Evolutionary conservation across 2,329 filamentous ascomycete species (phyloP).

Genomic region (Beauveria pseudobassiana): DNA sequence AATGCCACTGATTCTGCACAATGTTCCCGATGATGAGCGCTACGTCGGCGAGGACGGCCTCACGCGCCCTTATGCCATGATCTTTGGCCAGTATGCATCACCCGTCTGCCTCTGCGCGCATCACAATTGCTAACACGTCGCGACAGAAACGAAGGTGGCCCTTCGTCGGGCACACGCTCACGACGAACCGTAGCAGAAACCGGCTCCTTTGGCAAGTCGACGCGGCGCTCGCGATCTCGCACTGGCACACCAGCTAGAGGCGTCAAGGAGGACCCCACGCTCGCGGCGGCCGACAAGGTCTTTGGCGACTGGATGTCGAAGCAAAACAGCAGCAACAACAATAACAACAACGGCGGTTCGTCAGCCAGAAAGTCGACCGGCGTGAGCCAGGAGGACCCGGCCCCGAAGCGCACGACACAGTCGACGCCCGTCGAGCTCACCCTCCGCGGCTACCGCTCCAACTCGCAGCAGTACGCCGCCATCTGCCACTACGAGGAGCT

Average conservation of each 20-base stretch:
- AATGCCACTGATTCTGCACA: slow-evolving; percentile 60
- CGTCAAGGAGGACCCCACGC: slow-evolving; percentile 50
- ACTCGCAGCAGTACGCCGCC: slow-evolving; percentile 70
- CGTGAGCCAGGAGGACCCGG: slow-evolving; percentile 32
- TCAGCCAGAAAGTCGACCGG: slow-evolving; percentile 24
- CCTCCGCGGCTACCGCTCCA: slow-evolving; percentile 68
- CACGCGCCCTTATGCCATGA: slow-evolving; percentile 58
- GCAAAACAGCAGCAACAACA: slow-evolving; percentile 29
- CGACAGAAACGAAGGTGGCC: slow-evolving; percentile 43
- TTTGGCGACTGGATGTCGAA: slow-evolving; percentile 52
- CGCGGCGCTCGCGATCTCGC: slow-evolving; percentile 53
- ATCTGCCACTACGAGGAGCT: slow-evolving; percentile 83
- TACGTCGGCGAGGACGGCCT: slow-evolving; percentile 59
- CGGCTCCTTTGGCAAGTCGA: slow-evolving; percentile 61
- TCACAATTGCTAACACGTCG: background rate
- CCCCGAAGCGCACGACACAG: slow-evolving; percentile 26
- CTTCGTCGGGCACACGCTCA: slow-evolving; percentile 38
- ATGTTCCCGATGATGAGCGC: slow-evolving; percentile 60
- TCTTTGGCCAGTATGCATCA: slow-evolving; percentile 50
- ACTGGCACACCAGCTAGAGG: slow-evolving; percentile 49
- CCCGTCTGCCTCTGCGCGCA: slow-evolving; percentile 3
- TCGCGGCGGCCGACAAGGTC: slow-evolving; percentile 53
- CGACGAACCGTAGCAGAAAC: slow-evolving; percentile 51
- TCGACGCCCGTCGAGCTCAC: slow-evolving; percentile 63
- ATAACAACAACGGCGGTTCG: slow-evolving; percentile 20